Percentiles rank a stretch among this genome's conserved stretches.
Conservation (phyloP, 1,139 yeast genomes). For the Yamadazyma jaroonii region DNA sequence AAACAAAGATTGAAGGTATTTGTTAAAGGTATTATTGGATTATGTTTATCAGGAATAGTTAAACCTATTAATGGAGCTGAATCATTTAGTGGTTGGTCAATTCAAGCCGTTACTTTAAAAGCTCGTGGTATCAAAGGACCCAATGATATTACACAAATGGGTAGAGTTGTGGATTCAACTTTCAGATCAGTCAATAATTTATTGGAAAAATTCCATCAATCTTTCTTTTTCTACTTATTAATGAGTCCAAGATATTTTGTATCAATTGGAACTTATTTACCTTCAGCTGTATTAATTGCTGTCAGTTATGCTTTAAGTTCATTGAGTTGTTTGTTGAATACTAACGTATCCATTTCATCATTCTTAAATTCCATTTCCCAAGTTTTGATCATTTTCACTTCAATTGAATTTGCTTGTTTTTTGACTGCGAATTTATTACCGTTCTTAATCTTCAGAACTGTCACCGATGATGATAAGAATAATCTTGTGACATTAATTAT, state of each 20-base stretch:
- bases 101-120: slow-evolving; percentile 80
- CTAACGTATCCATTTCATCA: slow-evolving; percentile 24
- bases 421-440: slow-evolving; percentile 28
- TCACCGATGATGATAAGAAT: slow-evolving; percentile 15
- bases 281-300: slow-evolving; percentile 76
- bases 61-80: slow-evolving; percentile 69
- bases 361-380: slow-evolving; percentile 25
- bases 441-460: slow-evolving; percentile 13
- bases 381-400: slow-evolving; percentile 30
- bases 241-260: slow-evolving; percentile 79
- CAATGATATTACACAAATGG: slow-evolving; percentile 85
- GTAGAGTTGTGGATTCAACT: slow-evolving; percentile 83
- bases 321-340: slow-evolving; percentile 53
- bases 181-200: slow-evolving; percentile 89
- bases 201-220: slow-evolving; percentile 94
- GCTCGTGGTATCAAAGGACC: slow-evolving; percentile 61
- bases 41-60: slow-evolving; percentile 68
- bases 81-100: slow-evolving; percentile 94
- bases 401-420: slow-evolving; percentile 32
- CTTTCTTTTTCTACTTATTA: slow-evolving; percentile 88
- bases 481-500: slow-evolving; percentile 18
- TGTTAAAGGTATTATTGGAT: slow-evolving; percentile 59
- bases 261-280: slow-evolving; percentile 90
- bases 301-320: slow-evolving; percentile 72
- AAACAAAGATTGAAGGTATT: slow-evolving; percentile 59